Evolutionary conservation across 2,329 filamentous ascomycete species (phyloP).

Genomic region (Drechmeria coniospora): DNA sequence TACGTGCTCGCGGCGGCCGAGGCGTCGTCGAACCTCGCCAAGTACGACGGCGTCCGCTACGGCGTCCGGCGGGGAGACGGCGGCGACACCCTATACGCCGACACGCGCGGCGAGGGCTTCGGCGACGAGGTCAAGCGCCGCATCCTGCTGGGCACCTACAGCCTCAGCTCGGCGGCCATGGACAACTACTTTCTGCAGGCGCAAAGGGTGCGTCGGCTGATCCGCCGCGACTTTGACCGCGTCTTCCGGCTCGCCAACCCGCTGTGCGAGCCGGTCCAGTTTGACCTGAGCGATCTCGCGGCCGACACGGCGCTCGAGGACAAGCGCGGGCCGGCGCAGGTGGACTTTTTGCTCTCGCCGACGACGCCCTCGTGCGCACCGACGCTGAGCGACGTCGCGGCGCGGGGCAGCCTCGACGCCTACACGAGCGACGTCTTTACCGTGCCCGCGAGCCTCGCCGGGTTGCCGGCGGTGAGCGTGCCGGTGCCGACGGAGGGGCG

Average conservation of each 20-base stretch:
- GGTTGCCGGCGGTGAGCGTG: constrained; percentile 75
- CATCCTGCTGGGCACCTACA: constrained; percentile 81
- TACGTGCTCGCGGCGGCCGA: constrained; percentile 92
- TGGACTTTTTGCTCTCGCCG: constrained; percentile 79
- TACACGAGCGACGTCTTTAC: constrained; percentile 96
- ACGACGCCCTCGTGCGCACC: constrained; percentile 71
- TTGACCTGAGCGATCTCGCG: constrained; percentile 45
- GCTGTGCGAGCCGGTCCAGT: constrained; percentile 37
- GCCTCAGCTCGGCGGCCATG: constrained; percentile 75
- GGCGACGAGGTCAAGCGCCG: constrained; percentile 74
- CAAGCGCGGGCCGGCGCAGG: constrained; percentile 43
- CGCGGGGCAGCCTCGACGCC: constrained; percentile 47
- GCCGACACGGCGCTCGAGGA: constrained; percentile 34
- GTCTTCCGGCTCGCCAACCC: constrained; percentile 60
- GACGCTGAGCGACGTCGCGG: constrained; percentile 38
- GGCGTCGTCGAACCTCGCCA: constrained; percentile 87
- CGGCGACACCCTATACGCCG: constrained; percentile 56
- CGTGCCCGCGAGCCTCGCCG: constrained; percentile 83
- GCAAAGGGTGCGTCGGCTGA: constrained; percentile 69
- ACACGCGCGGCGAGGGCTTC: constrained; percentile 58
- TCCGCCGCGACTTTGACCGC: constrained; percentile 73
- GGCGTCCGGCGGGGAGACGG: constrained; percentile 46
- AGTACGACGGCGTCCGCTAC: constrained; percentile 94
- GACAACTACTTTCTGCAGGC: constrained; percentile 96
- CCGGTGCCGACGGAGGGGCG: constrained; percentile 31